phyloP scores from a whole-genome alignment of 2,329 filamentous ascomycete genomes.

The Epichloe sibirici region DNA sequence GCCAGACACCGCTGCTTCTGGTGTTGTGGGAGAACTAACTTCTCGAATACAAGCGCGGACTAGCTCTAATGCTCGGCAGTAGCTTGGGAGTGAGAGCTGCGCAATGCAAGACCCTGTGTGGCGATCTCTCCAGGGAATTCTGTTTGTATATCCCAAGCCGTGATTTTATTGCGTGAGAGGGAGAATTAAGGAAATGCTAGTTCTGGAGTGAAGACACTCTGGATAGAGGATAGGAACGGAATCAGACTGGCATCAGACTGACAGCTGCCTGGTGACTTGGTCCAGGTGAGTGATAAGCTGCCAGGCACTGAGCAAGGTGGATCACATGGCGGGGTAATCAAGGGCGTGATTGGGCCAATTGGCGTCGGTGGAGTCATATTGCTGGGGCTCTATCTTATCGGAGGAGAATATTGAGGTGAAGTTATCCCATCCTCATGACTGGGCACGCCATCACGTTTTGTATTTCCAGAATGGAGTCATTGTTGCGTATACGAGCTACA shows the following conservation, averaged over 20 bases:
- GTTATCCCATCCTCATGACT: background rate
- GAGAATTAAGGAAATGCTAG: background rate
- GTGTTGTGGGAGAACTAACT: no score
- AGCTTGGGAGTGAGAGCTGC: no score
- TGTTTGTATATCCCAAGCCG: no score
- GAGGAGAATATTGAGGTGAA: background rate
- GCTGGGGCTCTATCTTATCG: background rate
- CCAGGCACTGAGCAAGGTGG: conserved; percentile 7
- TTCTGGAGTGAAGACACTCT: no score
- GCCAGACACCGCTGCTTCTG: conserved; percentile 9
- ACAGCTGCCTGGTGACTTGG: conserved; percentile 8
- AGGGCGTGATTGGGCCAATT: background rate
- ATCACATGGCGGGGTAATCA: conserved; percentile 17
- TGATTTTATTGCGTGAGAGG: no score
- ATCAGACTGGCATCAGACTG: background rate
- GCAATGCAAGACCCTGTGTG: no score
- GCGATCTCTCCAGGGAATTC: no score
- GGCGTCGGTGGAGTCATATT: background rate
- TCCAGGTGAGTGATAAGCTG: conserved; percentile 5
- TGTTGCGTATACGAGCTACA: background rate
- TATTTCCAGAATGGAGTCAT: background rate
- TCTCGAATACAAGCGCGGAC: no score
- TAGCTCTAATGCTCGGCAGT: no score
- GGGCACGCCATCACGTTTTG: background rate
- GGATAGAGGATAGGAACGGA: background rate